Percentiles rank a stretch among this genome's conserved stretches.
Evolutionary conservation across 1,284 basidiomycete genomes (phyloP).

Genomic region (Agaricales sp.): DNA sequence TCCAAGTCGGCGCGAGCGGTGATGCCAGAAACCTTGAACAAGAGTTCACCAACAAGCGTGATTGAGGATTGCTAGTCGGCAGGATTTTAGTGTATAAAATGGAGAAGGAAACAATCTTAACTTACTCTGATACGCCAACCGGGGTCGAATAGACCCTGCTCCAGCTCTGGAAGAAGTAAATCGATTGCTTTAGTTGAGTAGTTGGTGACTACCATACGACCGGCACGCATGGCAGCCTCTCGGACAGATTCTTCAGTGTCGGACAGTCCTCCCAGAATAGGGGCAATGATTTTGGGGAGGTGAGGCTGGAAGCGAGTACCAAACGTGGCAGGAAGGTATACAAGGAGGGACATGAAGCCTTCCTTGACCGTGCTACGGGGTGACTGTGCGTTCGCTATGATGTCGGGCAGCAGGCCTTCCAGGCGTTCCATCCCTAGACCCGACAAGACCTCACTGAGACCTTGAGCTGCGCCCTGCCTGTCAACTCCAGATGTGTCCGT

Average conservation of each 20-base stretch:
- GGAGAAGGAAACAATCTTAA: constrained; percentile 8
- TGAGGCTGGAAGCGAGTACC: constrained; percentile 95
- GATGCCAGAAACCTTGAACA: constrained; percentile 98
- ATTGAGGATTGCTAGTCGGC: constrained; percentile 78
- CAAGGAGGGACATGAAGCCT: constrained; percentile 96
- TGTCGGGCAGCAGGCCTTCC: constrained; percentile 90
- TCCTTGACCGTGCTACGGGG: constrained; percentile 89
- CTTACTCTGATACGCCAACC: constrained; percentile 91
- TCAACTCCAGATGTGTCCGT: constrained; percentile 95
- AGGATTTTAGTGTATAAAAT: constrained; percentile 3
- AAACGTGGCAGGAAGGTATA: constrained; percentile 95
- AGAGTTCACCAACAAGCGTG: constrained; percentile 88
- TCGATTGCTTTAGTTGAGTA: constrained; percentile 92
- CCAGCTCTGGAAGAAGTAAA: constrained; percentile 88
- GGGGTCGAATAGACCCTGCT: constrained; percentile 90
- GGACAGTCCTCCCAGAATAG: constrained; percentile 87
- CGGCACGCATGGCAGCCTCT: constrained; percentile 97
- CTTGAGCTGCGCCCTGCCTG: constrained; percentile 95
- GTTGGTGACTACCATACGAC: constrained; percentile 96
- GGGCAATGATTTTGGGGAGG: constrained; percentile 88
- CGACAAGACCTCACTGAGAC: constrained; percentile 91
- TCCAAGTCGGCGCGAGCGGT: constrained; percentile 78
- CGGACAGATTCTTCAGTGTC: constrained; percentile 92
- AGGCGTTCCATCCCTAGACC: constrained; percentile 96
- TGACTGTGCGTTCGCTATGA: constrained; percentile 87